A percentile compares a stretch with the other conserved stretches of the same genome.
phyloP scores from a whole-genome alignment of 1,284 basidiomycete genomes.

The Exobasidium cylindrosporum region DNA sequence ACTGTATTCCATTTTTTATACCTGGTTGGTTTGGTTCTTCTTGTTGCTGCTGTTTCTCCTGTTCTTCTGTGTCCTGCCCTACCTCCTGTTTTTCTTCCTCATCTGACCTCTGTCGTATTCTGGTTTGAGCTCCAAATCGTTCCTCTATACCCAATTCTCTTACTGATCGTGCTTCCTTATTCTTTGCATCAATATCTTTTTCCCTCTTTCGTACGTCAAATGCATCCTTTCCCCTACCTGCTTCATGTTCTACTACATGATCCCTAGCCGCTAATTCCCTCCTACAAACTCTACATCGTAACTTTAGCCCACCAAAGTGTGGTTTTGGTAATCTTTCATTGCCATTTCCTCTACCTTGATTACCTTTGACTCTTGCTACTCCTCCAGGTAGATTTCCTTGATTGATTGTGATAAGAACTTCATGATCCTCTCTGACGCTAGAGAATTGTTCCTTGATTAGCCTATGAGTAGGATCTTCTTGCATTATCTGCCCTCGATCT shows the following conservation, averaged over 20 bases:
- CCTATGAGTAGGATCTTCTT: not conserved
- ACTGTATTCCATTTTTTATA: slow-evolving; percentile 22
- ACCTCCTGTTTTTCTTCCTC: not conserved
- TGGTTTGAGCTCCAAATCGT: not conserved
- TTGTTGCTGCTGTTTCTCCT: slow-evolving; percentile 6
- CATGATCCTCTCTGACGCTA: slow-evolving; percentile 14
- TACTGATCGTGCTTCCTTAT: slow-evolving; percentile 5
- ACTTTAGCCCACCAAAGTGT: slow-evolving; percentile 22
- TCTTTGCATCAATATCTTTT: slow-evolving; percentile 13
- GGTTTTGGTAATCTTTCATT: slow-evolving; percentile 25
- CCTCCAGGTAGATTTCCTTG: slow-evolving; percentile 33
- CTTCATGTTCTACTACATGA: slow-evolving; percentile 48
- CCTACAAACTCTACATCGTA: slow-evolving; percentile 49
- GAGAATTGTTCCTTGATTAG: slow-evolving; percentile 4
- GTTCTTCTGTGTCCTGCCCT: not conserved
- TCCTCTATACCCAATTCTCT: slow-evolving; percentile 7
- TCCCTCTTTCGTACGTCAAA: slow-evolving; percentile 33
- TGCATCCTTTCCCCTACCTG: slow-evolving; percentile 45
- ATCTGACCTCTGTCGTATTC: slow-evolving; percentile 3
- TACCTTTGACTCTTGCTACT: slow-evolving; percentile 27
- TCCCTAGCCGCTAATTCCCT: slow-evolving; percentile 41
- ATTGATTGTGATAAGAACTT: slow-evolving; percentile 36
- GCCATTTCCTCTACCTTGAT: slow-evolving; percentile 20
- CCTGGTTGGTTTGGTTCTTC: slow-evolving; percentile 5
- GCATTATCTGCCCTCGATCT: not conserved